These are phyloP conservation scores for Ustilaginoidea virens DNA, from an alignment of 2,329 filamentous ascomycete genomes.

Conservation along the genomic window DNA sequence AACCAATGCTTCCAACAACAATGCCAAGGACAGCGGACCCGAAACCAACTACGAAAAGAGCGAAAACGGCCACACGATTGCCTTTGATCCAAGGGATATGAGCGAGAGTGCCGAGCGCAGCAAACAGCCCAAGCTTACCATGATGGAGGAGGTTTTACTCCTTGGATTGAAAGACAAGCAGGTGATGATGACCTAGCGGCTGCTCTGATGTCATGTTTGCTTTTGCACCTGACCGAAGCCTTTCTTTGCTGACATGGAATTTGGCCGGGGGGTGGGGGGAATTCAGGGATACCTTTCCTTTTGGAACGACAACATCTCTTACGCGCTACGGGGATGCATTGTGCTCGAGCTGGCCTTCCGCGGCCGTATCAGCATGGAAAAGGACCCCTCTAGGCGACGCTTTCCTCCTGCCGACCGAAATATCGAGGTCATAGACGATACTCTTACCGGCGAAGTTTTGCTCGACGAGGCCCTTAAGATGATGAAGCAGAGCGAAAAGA, in stretches of 20 bases:
- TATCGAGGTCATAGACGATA: slow-evolving; percentile 95
- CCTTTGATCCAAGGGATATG: slow-evolving; percentile 92
- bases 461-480: slow-evolving; percentile 97
- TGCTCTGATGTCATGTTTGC: not conserved
- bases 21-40: slow-evolving; percentile 37
- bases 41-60: slow-evolving; percentile 80
- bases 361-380: slow-evolving; percentile 96
- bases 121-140: slow-evolving; percentile 94
- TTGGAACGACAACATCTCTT: slow-evolving; percentile 99
- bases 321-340: slow-evolving; percentile 92
- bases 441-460: slow-evolving; percentile 88
- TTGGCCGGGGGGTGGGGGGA: too few relatives aligned
- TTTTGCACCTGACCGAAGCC: too few relatives aligned
- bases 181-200: slow-evolving; percentile 35
- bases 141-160: slow-evolving; percentile 96
- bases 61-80: slow-evolving; percentile 97
- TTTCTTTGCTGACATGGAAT: too few relatives aligned
- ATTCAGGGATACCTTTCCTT: slow-evolving; percentile 88
- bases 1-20: slow-evolving; percentile 38
- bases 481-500: slow-evolving; percentile 99
- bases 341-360: slow-evolving; percentile 94
- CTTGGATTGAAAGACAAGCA: slow-evolving; percentile 98
- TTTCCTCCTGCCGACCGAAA: slow-evolving; percentile 86
- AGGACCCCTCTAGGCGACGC: slow-evolving; percentile 78
- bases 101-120: slow-evolving; percentile 90